Percentiles rank a stretch among this genome's conserved stretches.
These are phyloP conservation scores for Xylariaceae sp. DNA, from an alignment of 2,329 filamentous ascomycete genomes.

Conservation along the genomic window DNA sequence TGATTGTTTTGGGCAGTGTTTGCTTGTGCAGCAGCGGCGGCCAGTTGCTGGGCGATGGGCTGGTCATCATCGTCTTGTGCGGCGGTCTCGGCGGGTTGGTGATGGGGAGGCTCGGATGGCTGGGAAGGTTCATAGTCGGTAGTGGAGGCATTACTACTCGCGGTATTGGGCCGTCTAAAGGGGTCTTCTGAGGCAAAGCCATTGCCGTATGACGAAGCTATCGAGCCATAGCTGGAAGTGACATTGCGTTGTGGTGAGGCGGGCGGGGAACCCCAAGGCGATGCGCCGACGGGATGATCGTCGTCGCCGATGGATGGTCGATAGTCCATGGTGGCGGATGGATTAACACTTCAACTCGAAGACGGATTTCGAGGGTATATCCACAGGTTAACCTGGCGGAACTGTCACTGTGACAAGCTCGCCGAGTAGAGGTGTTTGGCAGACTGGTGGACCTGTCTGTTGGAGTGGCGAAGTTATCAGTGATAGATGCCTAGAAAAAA, in stretches of 20 bases:
- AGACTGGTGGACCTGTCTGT: too few species aligned
- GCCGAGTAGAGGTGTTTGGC: too few species aligned
- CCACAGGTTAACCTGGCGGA: too few species aligned
- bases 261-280: constrained; percentile 53
- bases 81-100: constrained; percentile 23
- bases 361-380: too few species aligned
- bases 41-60: constrained; percentile 3
- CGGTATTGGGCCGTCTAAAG: constrained; percentile 44
- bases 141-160: constrained; percentile 44
- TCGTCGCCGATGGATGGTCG: constrained; percentile 51
- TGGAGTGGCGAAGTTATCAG: too few species aligned
- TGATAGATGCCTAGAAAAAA: too few species aligned
- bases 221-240: constrained; percentile 39
- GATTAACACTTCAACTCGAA: too few species aligned
- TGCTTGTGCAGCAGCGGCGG: constrained; percentile 1
- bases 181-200: constrained; percentile 36
- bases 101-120: constrained; percentile 29
- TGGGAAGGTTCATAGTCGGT: constrained; percentile 36
- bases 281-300: constrained; percentile 49
- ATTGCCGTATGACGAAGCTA: constrained; percentile 40
- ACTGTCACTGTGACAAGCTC: too few species aligned
- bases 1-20: constrained; percentile 1
- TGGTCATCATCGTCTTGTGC: constrained; percentile 11
- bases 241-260: constrained; percentile 47
- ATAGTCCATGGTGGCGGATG: constrained; percentile 57